phyloP scores from a whole-genome alignment of 1,284 basidiomycete species.

The Hemileia vastatrix region DNA sequence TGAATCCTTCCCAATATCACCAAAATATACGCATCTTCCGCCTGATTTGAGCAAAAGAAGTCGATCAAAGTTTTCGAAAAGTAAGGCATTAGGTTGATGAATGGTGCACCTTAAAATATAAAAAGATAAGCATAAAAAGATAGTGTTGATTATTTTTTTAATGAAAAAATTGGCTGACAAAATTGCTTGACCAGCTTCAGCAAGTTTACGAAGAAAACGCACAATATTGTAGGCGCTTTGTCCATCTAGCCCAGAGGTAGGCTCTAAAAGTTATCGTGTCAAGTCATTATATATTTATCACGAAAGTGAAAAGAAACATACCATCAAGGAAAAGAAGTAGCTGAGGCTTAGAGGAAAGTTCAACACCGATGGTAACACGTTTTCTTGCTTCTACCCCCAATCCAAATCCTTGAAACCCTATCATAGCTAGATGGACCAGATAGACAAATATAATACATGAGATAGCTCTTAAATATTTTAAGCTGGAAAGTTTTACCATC shows the following conservation, averaged over 20 bases:
- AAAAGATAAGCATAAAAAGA: slow-evolving; percentile 50
- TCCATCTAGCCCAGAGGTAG: slow-evolving; percentile 72
- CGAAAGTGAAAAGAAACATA: slow-evolving; percentile 24
- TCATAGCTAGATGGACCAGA: slow-evolving; percentile 8
- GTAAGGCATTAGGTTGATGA: background rate
- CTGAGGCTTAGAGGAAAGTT: slow-evolving; percentile 49
- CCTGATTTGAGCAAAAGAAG: slow-evolving; percentile 47
- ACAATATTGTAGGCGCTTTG: slow-evolving; percentile 81
- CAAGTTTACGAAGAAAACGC: slow-evolving; percentile 65
- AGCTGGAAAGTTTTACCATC: slow-evolving; percentile 49
- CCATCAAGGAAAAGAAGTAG: slow-evolving; percentile 19
- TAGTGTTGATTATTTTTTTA: slow-evolving; percentile 52
- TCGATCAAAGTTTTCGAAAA: slow-evolving; percentile 4
- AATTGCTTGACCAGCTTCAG: slow-evolving; percentile 67
- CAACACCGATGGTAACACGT: slow-evolving; percentile 55
- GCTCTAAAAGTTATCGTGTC: slow-evolving; percentile 32
- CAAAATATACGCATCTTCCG: slow-evolving; percentile 52
- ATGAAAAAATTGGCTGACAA: slow-evolving; percentile 44
- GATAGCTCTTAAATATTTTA: no score
- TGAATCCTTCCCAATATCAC: slow-evolving; percentile 51
- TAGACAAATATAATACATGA: background rate
- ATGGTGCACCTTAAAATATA: slow-evolving; percentile 31
- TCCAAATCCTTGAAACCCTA: slow-evolving; percentile 48
- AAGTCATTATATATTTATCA: background rate
- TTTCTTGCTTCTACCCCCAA: slow-evolving; percentile 52